Conservation (phyloP, 2,329 filamentous ascomycete species). For the Botrytis deweyae region DNA sequence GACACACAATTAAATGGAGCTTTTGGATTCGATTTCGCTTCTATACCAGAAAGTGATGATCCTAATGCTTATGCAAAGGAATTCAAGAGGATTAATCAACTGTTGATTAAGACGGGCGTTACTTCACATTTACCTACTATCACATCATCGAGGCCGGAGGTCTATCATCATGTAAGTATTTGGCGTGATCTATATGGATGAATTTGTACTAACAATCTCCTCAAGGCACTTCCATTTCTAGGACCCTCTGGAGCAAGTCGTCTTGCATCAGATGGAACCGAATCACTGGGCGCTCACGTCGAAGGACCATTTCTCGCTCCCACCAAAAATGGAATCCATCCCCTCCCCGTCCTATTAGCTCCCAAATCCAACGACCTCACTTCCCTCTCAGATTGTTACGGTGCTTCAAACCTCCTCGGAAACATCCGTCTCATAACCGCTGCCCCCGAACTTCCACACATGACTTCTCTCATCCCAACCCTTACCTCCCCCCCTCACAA, state of each 20-base stretch:
- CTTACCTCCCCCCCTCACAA: conserved; percentile 54
- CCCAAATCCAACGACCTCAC: conserved; percentile 58
- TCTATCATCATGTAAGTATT: conserved; percentile 70
- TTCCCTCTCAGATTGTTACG: conserved; percentile 72
- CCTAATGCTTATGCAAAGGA: conserved; percentile 68
- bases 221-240: conserved; percentile 68
- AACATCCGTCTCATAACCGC: conserved; percentile 78
- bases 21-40: conserved; percentile 90
- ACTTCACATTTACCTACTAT: conserved; percentile 86
- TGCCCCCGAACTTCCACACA: conserved; percentile 75
- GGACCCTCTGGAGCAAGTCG: conserved; percentile 66
- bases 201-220: background rate
- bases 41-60: conserved; percentile 65
- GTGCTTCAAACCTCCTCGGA: conserved; percentile 60
- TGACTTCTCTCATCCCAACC: conserved; percentile 66
- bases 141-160: conserved; percentile 74
- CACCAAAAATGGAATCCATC: conserved; percentile 84
- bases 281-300: conserved; percentile 86
- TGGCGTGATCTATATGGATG: too few relatives aligned
- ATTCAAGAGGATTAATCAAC: conserved; percentile 68
- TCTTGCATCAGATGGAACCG: conserved; percentile 67
- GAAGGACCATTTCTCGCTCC: conserved; percentile 87
- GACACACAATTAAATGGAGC: conserved; percentile 91
- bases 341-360: conserved; percentile 60
- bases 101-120: conserved; percentile 75